phyloP scores from a whole-genome alignment of 2,329 filamentous ascomycete species.

The Alternaria novae-zelandiae region DNA sequence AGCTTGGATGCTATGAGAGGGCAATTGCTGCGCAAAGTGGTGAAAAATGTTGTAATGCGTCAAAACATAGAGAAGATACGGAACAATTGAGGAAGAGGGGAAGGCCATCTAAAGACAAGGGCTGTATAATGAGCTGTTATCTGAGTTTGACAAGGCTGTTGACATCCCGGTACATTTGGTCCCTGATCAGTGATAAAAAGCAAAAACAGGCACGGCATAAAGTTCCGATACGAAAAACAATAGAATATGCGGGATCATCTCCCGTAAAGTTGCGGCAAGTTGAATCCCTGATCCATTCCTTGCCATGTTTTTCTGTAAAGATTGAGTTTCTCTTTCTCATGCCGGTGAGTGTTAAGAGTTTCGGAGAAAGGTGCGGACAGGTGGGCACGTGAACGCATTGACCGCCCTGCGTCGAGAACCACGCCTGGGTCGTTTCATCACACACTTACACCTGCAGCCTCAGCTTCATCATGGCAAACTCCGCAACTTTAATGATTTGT shows the following conservation, averaged over 20 bases:
- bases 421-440: not conserved
- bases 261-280: not conserved
- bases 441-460: not conserved
- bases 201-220: not conserved
- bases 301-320: not conserved
- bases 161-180: not conserved
- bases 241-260: not conserved
- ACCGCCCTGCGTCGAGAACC: not conserved
- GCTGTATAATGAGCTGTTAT: not conserved
- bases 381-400: not conserved
- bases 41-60: not conserved
- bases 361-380: not conserved
- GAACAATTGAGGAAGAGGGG: not conserved
- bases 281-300: not conserved
- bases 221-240: not conserved
- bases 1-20: not conserved
- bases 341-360: not conserved
- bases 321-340: not conserved
- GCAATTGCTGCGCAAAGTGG: not conserved
- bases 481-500: not conserved
- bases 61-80: not conserved
- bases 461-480: not conserved
- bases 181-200: not conserved
- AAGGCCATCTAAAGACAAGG: not conserved
- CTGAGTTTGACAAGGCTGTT: not conserved